Base-by-base conservation (phyloP, 169 alveolate genomes). In the Toxoplasma gondii region DNA sequence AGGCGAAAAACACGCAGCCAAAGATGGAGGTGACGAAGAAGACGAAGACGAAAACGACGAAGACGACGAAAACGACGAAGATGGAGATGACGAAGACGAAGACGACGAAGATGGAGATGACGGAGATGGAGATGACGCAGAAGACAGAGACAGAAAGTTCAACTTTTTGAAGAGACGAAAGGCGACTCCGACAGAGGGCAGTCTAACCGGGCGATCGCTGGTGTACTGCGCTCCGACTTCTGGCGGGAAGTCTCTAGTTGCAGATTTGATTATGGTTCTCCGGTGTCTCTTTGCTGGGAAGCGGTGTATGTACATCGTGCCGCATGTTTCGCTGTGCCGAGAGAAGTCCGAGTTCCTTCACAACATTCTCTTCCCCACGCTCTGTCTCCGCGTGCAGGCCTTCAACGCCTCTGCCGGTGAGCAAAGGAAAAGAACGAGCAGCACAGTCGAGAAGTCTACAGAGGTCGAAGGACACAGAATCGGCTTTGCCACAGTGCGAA, bases 181-280 rank as follows among this genome's bases (percentile, higher is more conserved):
- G 10, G 39, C 2, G 86, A 17, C 39, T 34, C 64, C 90, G 67
- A 38, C 43, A 36, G 90, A 43, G 34, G 90, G 90, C 34, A 39
- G 90, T 36, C 53, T 82, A 9, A 38, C 53, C 34, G 90, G 95
- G 84, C 81, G 91, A 44, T 88, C 93, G n/a, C 88, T 97, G 49
- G 95, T 97, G 43, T 97, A 97, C 94, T 96, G 98, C 43, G 98
- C 98, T 27, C 98, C 98, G 43, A 97, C 98, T 29, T 95, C 98
- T 67, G 98, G 98, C 7, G 98, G 98, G n/a, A 97, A 97, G 92
- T 93, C 98, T 31, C 91, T 97, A 38, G 98, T 97, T 24, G 96
- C 98, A 41, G 98, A 97, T 49, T 70, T 97, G 39, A 41, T 97
- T 45, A 94, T 97, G 97, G 86, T 95, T 44, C 93, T 94, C 88